Evolutionary conservation across 768 basidiomycete genomes (phyloP).

Genomic region (Trametes cingulata): DNA sequence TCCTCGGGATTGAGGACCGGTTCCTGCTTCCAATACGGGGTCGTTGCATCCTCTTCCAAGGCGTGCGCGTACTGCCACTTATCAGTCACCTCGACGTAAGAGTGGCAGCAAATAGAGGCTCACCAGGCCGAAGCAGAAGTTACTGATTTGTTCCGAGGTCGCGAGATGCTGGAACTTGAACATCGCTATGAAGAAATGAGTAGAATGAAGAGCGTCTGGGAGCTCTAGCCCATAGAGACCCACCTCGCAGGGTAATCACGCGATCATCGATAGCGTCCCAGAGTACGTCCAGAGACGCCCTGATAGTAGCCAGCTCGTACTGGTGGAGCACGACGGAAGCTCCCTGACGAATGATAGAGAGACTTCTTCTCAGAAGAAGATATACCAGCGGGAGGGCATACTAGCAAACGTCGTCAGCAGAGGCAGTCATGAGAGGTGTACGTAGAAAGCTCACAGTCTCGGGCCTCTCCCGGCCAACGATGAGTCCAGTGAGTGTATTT

Average conservation of each 20-base stretch:
- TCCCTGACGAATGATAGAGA: neutral
- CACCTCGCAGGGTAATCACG: neutral
- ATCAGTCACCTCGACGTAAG: neutral
- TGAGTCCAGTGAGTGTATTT: slow-evolving; percentile 28
- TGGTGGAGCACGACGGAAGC: neutral
- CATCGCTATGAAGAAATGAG: slow-evolving; percentile 1
- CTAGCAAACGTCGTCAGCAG: neutral
- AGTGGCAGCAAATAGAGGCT: neutral
- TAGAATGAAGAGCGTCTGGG: neutral
- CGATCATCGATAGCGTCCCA: neutral
- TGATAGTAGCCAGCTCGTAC: neutral
- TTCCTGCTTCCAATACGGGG: neutral
- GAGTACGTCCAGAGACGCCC: slow-evolving; percentile 2
- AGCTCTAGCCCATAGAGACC: neutral
- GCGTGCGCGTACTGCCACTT: neutral
- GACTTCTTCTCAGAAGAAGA: slow-evolving; percentile 2
- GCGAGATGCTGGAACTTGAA: slow-evolving; percentile 9
- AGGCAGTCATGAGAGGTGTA: no score
- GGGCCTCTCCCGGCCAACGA: slow-evolving; percentile 34
- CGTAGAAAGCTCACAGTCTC: slow-evolving; percentile 30
- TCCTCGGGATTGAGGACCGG: neutral
- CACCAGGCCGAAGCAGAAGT: slow-evolving; percentile 16
- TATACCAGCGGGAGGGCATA: slow-evolving; percentile 6
- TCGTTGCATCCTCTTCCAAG: neutral
- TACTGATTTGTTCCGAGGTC: neutral